Evolutionary conservation across 2,329 filamentous ascomycete genomes (phyloP).

Genomic region (Fusarium pseudoanthophilum): DNA sequence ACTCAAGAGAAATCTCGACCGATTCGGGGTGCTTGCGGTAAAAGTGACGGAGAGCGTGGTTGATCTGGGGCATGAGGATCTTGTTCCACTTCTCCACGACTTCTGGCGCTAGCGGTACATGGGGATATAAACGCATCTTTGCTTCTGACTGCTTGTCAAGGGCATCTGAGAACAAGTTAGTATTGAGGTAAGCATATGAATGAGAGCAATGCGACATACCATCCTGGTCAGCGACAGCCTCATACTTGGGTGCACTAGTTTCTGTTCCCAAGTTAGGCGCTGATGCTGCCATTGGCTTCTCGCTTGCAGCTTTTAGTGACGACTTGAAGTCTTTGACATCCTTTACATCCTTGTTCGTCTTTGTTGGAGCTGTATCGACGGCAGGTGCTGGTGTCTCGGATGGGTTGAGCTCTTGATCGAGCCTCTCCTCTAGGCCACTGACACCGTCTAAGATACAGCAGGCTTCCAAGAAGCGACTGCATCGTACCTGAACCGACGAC

Average conservation of each 20-base stretch:
- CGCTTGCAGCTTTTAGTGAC: constrained; percentile 4
- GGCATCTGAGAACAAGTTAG: constrained; percentile 34
- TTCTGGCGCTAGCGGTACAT: constrained; percentile 67
- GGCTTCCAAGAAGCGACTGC: constrained; percentile 68
- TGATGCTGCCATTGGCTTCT: constrained; percentile 30
- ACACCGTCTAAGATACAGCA: constrained; percentile 70
- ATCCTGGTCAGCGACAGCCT: constrained; percentile 27
- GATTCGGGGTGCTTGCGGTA: constrained; percentile 80
- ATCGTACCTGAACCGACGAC: constrained; percentile 63
- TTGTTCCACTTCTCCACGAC: constrained; percentile 78
- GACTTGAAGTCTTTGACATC: constrained; percentile 22
- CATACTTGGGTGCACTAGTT: constrained; percentile 3
- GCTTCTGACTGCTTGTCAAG: constrained; percentile 44
- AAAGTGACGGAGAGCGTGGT: constrained; percentile 75
- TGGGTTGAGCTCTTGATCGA: constrained; percentile 59
- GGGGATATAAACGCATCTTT: constrained; percentile 69
- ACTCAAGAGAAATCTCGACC: constrained; percentile 80
- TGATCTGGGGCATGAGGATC: constrained; percentile 77
- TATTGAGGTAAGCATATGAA: neutral
- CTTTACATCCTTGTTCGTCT: constrained; percentile 28
- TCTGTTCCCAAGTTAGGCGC: constrained; percentile 1
- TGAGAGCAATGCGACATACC: constrained; percentile 17
- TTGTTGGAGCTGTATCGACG: neutral
- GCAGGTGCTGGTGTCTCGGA: neutral
- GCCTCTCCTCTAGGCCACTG: constrained; percentile 64